phyloP scores from a whole-genome alignment of 257 asterid genomes.

The Solanum arcanum region DNA sequence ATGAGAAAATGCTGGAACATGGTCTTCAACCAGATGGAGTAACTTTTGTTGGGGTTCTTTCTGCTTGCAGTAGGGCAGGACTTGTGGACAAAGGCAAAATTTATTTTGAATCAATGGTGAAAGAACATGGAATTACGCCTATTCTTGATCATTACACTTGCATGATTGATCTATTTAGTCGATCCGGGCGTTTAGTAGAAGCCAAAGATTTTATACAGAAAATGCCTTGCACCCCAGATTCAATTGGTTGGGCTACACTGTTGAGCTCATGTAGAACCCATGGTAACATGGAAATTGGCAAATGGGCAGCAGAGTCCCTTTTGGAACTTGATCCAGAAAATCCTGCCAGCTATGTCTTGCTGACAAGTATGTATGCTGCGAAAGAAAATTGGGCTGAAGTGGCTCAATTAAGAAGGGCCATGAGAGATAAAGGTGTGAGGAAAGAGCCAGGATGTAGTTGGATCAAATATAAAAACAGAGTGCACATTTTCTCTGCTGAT shows the following conservation, averaged over 20 bases:
- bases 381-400: constrained; percentile 34
- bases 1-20: constrained; percentile 57
- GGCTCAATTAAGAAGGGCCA: constrained; percentile 29
- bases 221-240: constrained; percentile 57
- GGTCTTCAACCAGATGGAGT: constrained; percentile 68
- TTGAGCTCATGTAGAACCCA: constrained; percentile 36
- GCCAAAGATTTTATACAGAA: constrained; percentile 61
- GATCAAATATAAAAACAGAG: constrained; percentile 37
- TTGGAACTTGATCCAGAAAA: constrained; percentile 24
- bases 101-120: constrained; percentile 59
- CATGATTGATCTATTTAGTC: constrained; percentile 66
- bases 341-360: constrained; percentile 32
- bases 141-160: constrained; percentile 38
- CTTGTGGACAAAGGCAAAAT: constrained; percentile 53
- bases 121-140: constrained; percentile 42
- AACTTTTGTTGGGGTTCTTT: constrained; percentile 72
- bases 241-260: constrained; percentile 33
- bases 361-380: constrained; percentile 26
- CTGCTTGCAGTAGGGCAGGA: constrained; percentile 88
- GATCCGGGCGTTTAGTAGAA: constrained; percentile 68
- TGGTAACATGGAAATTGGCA: constrained; percentile 26
- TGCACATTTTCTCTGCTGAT: constrained; percentile 33
- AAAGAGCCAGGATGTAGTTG: constrained; percentile 42
- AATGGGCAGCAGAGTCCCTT: constrained; percentile 39
- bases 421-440: constrained; percentile 31